Base-by-base conservation (phyloP, 2,329 filamentous ascomycete species). In the Lithohypha guttulata region DNA sequence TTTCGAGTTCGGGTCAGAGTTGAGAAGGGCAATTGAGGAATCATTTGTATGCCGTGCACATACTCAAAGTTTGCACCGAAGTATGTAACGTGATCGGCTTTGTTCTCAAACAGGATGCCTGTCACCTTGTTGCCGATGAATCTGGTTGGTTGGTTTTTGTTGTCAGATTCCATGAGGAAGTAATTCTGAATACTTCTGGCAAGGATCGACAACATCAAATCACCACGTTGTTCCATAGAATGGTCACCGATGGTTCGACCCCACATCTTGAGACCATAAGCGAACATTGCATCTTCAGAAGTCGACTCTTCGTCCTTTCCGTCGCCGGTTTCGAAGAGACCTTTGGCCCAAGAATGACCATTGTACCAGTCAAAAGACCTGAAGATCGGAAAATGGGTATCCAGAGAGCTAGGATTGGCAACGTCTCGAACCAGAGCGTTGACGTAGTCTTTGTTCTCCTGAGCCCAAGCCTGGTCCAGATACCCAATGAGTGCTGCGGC, bases 261-360 rank as follows among this genome's bases (percentile, higher is more conserved):
- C 91, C 91, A 96, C 79, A 96, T 84, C 68, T 94, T 93, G 54
- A 95, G 62, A 0, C 81, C 84, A 59, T 91, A 94, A 5, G 77
- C 75, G 43, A 82, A 79, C 76, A 95, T 86, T 47, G 78, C 77
- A 59, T 96, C 91, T 61, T 96, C 89, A 0, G 84, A 89, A 31
- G 81, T 84, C 20, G 84, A 91, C 59, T 96, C 91, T 62, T 69
- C 61, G 27, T 71, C 68, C 43, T 69, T 71, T 6, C 69, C 69
- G 38, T 74, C 70, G 4, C 62, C 66, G 13, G 69, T 71, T 29
- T 66, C 65, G 45, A 66, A 70, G 1, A 73, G 56, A 1, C 64
- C 66, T 53, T 70, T 85, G 2, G 89, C 89, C 85, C 89, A 95
- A 42, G 81, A 86, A 67, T 96, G 91, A 2, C 89, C 91, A 54